Percentiles rank a stretch among this genome's conserved stretches.
Conservation (phyloP, 257 asterid species). For the Vinca minor region DNA sequence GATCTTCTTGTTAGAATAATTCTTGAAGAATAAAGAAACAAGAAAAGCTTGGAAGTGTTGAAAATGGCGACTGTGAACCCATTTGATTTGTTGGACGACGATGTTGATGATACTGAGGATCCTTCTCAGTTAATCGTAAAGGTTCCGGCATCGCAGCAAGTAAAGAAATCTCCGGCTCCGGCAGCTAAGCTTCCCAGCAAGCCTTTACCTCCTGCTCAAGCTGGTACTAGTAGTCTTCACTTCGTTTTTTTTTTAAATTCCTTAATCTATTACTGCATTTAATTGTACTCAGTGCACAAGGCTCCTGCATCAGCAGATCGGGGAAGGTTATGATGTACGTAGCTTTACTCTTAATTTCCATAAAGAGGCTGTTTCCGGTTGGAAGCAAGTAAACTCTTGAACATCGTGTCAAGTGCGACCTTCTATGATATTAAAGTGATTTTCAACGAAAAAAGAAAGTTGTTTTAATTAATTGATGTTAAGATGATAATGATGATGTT, state of each 20-base stretch:
- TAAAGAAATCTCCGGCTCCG: constrained; percentile 42
- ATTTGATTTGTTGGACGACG: constrained; percentile 79
- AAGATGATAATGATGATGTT: background rate
- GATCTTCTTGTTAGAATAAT: constrained; percentile 2
- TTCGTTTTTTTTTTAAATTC: background rate
- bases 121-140: constrained; percentile 52
- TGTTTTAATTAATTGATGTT: background rate
- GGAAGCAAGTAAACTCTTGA: no score
- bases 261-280: no score
- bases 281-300: no score
- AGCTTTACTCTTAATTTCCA: no score
- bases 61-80: constrained; percentile 78
- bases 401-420: no score
- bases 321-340: no score
- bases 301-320: no score
- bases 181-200: constrained; percentile 61
- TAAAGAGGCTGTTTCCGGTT: no score
- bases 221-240: constrained; percentile 41
- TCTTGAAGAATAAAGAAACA: background rate
- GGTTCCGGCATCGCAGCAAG: constrained; percentile 34
- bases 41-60: constrained; percentile 7
- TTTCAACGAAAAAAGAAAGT: background rate
- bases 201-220: constrained; percentile 72
- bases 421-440: background rate
- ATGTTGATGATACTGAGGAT: constrained; percentile 64